Base-by-base conservation (phyloP, 345 rosid genomes). In the Lagerstroemia speciosa region DNA sequence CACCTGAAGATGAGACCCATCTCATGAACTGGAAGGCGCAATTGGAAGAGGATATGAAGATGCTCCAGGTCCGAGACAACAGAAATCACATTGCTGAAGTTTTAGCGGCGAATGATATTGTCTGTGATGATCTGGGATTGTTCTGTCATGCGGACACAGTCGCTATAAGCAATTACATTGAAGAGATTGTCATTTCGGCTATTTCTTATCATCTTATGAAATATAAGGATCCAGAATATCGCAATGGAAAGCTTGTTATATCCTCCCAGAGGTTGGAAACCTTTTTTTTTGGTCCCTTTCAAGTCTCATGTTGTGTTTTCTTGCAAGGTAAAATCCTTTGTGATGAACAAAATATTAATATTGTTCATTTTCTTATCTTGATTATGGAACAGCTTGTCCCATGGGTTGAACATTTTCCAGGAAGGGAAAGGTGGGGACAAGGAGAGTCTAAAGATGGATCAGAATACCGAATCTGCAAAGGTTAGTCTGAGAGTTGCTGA, bases 221-320 rank as follows among this genome's bases (percentile, higher is more conserved):
- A 67, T 83, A 78, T 67, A 84, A 83, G 82, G 86, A 85, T 69
- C 97, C 92, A 0, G 98, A 92, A 76, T 95, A 95, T 76, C 78
- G 94, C 73, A 90, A 95, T 68, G 99, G 99, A 55, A 95, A 90
- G 85, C 97, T 95, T 69, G 83, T 92, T 65, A 92, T 95, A 79
- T 87, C 99, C 69, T 84, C 96, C 65, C 70, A 84, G 78, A 91
- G 98, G 98, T 87, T 71, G 33, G 61, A 58, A 58, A 58, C 29
- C 24, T 62, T 33, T 53, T 33, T 46, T 14, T 37, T 12, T n/a
- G n/a, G n/a, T n/a, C 65, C 9, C 72, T 65, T 7, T 29, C 76
- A 46, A 22, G 27, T 26, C 26, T 6, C 15, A 26, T 34, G 5
- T 22, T n/a, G 27, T 63, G 3, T 20, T 27, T 64, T 33, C 30